These are phyloP conservation scores for Cladorrhinum sp. DNA, from an alignment of 2,329 filamentous ascomycete genomes.

Conservation along the genomic window DNA sequence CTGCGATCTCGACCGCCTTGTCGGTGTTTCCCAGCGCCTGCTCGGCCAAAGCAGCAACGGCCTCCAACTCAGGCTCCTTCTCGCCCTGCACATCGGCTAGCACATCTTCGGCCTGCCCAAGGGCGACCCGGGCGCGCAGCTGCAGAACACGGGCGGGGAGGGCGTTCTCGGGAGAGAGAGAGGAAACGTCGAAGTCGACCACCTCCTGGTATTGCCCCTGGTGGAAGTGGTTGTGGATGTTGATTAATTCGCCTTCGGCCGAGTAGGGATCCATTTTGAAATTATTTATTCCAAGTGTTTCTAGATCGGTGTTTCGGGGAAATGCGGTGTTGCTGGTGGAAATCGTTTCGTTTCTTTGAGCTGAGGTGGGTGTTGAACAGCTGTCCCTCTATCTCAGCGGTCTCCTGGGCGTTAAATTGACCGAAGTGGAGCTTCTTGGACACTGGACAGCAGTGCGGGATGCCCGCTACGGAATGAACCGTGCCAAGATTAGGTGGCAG, in stretches of 20 bases:
- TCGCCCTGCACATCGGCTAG: slow-evolving; percentile 63
- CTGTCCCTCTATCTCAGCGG: neutral
- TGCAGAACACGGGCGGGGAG: slow-evolving; percentile 73
- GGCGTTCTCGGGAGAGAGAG: slow-evolving; percentile 74
- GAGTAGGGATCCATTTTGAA: slow-evolving; percentile 64
- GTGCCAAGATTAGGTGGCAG: neutral
- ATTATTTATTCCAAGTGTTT: neutral
- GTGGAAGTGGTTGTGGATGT: slow-evolving; percentile 68
- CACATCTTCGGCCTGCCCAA: slow-evolving; percentile 73
- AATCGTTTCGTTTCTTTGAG: neutral
- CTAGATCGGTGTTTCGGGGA: neutral
- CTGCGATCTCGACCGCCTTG: slow-evolving; percentile 59
- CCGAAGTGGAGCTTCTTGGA: slow-evolving; percentile 20
- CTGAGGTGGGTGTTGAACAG: neutral
- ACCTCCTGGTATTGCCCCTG: slow-evolving; percentile 84
- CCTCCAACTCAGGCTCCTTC: slow-evolving; percentile 67
- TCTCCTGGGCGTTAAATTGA: slow-evolving; percentile 13
- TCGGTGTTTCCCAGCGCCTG: slow-evolving; percentile 58
- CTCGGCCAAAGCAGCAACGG: slow-evolving; percentile 73
- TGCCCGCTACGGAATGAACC: slow-evolving; percentile 1
- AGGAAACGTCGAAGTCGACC: slow-evolving; percentile 77
- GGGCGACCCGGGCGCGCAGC: slow-evolving; percentile 78
- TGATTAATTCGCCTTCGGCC: slow-evolving; percentile 68
- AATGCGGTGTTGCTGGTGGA: neutral
- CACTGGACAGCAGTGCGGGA: neutral